Base-by-base conservation (phyloP, 345 rosid species). In the Mangifera indica region DNA sequence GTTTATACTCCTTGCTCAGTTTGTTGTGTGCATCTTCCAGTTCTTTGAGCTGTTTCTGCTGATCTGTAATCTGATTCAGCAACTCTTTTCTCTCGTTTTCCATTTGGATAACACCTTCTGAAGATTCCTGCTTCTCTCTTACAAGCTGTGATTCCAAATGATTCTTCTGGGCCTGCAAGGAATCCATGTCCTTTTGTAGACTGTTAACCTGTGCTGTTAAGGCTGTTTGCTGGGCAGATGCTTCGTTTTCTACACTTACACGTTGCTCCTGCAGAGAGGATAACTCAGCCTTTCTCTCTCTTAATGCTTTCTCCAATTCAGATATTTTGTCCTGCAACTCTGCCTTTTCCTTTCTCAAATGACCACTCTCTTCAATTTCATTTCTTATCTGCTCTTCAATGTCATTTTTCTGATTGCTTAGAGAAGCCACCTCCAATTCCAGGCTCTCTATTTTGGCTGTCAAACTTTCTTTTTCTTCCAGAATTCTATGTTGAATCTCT, bases 171-270 rank as follows among this genome's bases (percentile, higher is more conserved):
- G 45, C 70, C 75, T 66, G 84, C 61, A 86, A 76, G 26, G 82
- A 78, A 70, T 83, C 85, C 76, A 85, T 69, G 72, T 88, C 91
- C 75, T 68, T 82, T 63, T 82, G 81, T 79, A 87, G 83, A 80
- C 62, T 64, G 51, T 76, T 70, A 54, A 79, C 76, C 77, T 81
- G 83, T 51, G 57, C 78, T 69, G 77, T 69, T 74, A 91, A 67
- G 63, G 84, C 76, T 62, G 66, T 62, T 74, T 82, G 76, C 71
- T 73, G 78, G 76, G 83, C 82, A 8, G 87, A 80, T 46, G 87
- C 79, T 82, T 88, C 87, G 68, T 69, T 79, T 60, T 76, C 87
- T 53, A 52, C 69, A 18, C 29, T 73, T 53, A 58, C 51, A 44
- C 78, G 84, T 68, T 80, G 75, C 75, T 79, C 86, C 67, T 69